A percentile compares a stretch with the other conserved stretches of the same genome.
phyloP scores from a whole-genome alignment of 768 basidiomycete species.

The Naganishia vishniacii region DNA sequence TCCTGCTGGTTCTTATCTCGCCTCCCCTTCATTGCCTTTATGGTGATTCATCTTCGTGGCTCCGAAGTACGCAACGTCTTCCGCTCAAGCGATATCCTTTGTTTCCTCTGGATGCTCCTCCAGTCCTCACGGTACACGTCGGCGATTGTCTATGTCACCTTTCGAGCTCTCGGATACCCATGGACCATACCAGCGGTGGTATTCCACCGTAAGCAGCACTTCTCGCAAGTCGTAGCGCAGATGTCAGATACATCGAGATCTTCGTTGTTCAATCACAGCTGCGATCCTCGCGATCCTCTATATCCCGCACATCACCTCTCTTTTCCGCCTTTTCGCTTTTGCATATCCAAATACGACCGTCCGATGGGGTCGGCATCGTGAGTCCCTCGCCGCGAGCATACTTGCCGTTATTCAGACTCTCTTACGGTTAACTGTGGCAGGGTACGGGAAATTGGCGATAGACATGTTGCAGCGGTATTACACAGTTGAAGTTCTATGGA shows the following conservation, averaged over 20 bases:
- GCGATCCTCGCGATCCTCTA: constrained; percentile 1
- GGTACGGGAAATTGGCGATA: constrained; percentile 13
- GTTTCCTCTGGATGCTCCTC: constrained; percentile 17
- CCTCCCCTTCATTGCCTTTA: not conserved
- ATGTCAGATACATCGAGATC: not conserved
- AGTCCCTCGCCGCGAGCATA: not conserved
- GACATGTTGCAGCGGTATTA: constrained; percentile 10
- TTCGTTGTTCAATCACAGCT: not conserved
- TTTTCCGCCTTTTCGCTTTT: constrained; percentile 11
- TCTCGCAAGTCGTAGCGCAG: not conserved
- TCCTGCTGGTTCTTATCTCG: not conserved
- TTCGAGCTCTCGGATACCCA: constrained; percentile 6
- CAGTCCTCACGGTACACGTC: constrained; percentile 12
- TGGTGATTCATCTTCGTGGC: not conserved
- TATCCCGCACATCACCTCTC: constrained; percentile 14
- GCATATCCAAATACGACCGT: constrained; percentile 12
- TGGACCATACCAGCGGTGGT: constrained; percentile 11
- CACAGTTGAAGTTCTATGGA: not conserved
- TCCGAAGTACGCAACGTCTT: not conserved
- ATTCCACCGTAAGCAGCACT: not conserved
- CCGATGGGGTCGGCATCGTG: constrained; percentile 7
- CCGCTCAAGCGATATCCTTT: constrained; percentile 14
- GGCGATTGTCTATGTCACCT: not conserved
- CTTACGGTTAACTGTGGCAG: not conserved
- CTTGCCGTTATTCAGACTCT: not conserved